Base-by-base conservation (phyloP, 2,329 filamentous ascomycete species). In the Fusarium irregulare region DNA sequence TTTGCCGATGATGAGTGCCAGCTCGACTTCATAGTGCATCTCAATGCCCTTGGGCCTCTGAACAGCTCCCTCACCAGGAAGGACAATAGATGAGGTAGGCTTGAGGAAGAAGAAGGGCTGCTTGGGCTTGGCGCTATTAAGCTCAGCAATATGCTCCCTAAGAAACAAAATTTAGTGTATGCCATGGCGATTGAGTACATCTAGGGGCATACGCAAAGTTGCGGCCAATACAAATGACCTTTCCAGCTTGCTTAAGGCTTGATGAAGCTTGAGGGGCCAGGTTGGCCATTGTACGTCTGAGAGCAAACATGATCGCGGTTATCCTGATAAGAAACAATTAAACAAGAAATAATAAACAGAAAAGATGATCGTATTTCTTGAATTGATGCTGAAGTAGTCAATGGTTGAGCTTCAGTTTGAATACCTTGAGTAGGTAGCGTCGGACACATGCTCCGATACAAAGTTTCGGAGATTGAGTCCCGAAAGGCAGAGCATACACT, bases 81-180 rank as follows among this genome's bases (percentile, higher is more conserved):
- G 86, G 6, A 98, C 87, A 74, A 99, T 93, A 6, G 94, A 93
- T 42, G 92, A 93, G 1, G 94, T 84, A 3, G 96, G 96, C 86
- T 99, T 99, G 74, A 98, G 88, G 87, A 99, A 99, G 90, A 98
- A 99, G 84, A 99, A 98, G 27, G 96, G 96, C 82, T 98, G 94
- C 80, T 96, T 97, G 53, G 96, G 96, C 71, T 90, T 89, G 65
- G 87, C 86, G 81, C 91, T 97, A 81, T 94, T 94, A 73, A 99
- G 88, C 84, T 99, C 96, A 70, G 91, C 89, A 78, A 98, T 92
- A 83, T 99, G 96, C 81, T 97, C 96, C 76, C 93, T 96, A 49
- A 3, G 20, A 11, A 34, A 37, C 51, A 25, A 3, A 4, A 7
- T 60, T 76, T 37, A 73, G 66, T 65, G 21, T 13, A 45, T 44